phyloP scores from a whole-genome alignment of 2,329 filamentous ascomycete genomes.

The Colletotrichum higginsianum region DNA sequence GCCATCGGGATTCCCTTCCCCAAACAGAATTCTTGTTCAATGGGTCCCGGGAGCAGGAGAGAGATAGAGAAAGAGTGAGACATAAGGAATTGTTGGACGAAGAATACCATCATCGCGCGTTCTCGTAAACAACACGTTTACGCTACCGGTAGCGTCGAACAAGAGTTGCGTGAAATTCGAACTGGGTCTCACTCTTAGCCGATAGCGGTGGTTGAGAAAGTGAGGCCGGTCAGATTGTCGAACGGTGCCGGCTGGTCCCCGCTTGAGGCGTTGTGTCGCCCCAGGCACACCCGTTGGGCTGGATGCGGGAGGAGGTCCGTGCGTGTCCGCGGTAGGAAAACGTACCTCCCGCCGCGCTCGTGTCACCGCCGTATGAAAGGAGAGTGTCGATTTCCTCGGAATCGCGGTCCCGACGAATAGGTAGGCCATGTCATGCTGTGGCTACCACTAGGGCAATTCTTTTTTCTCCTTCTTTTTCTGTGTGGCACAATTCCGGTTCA shows the following conservation, averaged over 20 bases:
- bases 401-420: slow-evolving; percentile 2
- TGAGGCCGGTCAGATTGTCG: slow-evolving; percentile 24
- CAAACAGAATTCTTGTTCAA: slow-evolving; percentile 1
- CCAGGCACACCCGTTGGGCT: slow-evolving; percentile 23
- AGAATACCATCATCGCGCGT: background rate
- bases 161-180: slow-evolving; percentile 17
- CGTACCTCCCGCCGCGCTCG: slow-evolving; percentile 5
- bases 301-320: slow-evolving; percentile 34
- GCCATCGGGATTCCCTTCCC: background rate
- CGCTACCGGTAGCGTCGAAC: slow-evolving; percentile 7
- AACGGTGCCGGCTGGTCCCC: slow-evolving; percentile 34
- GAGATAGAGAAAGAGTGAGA: background rate
- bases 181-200: slow-evolving; percentile 18
- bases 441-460: slow-evolving; percentile 2
- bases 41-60: too few species aligned
- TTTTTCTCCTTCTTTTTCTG: background rate
- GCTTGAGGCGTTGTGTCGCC: slow-evolving; percentile 23
- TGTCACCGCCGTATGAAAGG: background rate
- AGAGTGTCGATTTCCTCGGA: background rate
- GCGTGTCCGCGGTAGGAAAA: background rate
- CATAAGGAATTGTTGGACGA: background rate
- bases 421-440: background rate
- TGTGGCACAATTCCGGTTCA: slow-evolving; percentile 18
- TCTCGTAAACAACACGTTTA: background rate
- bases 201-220: slow-evolving; percentile 30